Conservation (phyloP, 768 basidiomycete genomes). For the Lyophyllum shimeji region DNA sequence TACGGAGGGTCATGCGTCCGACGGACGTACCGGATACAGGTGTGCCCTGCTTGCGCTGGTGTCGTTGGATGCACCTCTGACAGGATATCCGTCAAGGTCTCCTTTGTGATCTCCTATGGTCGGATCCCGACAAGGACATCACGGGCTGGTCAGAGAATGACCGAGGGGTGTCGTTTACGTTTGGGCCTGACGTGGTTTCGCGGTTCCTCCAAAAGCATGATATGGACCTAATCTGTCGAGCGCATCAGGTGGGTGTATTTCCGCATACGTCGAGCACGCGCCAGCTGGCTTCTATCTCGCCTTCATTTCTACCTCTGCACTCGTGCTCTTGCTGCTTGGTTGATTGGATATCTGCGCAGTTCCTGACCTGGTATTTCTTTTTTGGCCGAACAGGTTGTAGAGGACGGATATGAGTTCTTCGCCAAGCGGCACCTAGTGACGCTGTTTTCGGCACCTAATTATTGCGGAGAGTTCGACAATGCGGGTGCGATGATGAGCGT, state of each 20-base stretch:
- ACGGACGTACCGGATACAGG: constrained; percentile 99
- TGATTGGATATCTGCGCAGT: background rate
- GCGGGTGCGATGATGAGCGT: constrained; percentile 99
- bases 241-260: constrained; percentile 78
- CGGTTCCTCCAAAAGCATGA: constrained; percentile 99
- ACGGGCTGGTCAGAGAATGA: constrained; percentile 99
- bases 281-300: background rate
- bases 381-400: constrained; percentile 79
- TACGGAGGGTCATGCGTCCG: constrained; percentile 97
- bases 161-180: constrained; percentile 97
- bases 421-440: constrained; percentile 97
- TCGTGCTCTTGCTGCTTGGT: background rate
- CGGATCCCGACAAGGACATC: constrained; percentile 99
- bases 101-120: constrained; percentile 96
- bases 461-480: constrained; percentile 97
- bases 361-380: constrained; percentile 6
- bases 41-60: constrained; percentile 31
- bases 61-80: background rate
- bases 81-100: constrained; percentile 52
- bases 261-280: background rate
- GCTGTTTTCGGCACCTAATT: constrained; percentile 94
- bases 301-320: background rate
- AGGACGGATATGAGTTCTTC: constrained; percentile 99
- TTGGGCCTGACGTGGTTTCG: constrained; percentile 97
- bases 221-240: constrained; percentile 98